Evolutionary conservation across 1,284 basidiomycete genomes (phyloP).

Genomic region (Naganishia albida): DNA sequence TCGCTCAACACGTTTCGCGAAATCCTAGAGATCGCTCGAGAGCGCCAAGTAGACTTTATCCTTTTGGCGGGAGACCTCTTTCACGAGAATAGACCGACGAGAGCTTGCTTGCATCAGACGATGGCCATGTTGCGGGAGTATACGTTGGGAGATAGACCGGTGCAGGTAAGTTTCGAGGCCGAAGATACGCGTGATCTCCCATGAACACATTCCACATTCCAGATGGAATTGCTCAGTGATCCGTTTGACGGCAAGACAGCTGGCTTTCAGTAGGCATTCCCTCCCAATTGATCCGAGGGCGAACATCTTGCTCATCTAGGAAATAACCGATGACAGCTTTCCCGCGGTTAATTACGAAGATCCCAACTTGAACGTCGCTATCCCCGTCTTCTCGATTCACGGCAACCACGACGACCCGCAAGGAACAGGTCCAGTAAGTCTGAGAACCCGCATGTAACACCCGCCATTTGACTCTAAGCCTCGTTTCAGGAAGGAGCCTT

Average conservation of each 20-base stretch:
- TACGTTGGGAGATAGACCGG: slow-evolving; percentile 81
- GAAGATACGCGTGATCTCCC: not conserved
- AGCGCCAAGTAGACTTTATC: slow-evolving; percentile 89
- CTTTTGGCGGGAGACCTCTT: slow-evolving; percentile 94
- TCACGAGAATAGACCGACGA: slow-evolving; percentile 93
- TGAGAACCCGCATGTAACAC: not conserved
- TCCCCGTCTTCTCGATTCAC: slow-evolving; percentile 97
- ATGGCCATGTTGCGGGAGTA: slow-evolving; percentile 89
- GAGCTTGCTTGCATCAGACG: slow-evolving; percentile 83
- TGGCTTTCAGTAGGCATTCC: slow-evolving; percentile 70
- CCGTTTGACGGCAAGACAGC: slow-evolving; percentile 82
- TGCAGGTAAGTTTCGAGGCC: slow-evolving; percentile 53
- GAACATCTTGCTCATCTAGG: not conserved
- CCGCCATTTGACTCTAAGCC: slow-evolving; percentile 8
- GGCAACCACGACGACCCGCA: slow-evolving; percentile 99
- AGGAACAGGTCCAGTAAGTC: slow-evolving; percentile 79
- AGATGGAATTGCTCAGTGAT: slow-evolving; percentile 87
- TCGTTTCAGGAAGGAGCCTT: slow-evolving; percentile 81
- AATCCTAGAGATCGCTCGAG: slow-evolving; percentile 84
- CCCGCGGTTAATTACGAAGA: slow-evolving; percentile 98
- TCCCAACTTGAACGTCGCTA: slow-evolving; percentile 87
- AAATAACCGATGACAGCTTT: slow-evolving; percentile 62
- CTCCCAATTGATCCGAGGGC: not conserved
- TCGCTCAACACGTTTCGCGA: slow-evolving; percentile 94
- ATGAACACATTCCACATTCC: slow-evolving; percentile 34